A percentile compares a stretch with the other conserved stretches of the same genome.
Evolutionary conservation across 495 filamentous ascomycete genomes (phyloP).

Genomic region (Thozetella sp.): DNA sequence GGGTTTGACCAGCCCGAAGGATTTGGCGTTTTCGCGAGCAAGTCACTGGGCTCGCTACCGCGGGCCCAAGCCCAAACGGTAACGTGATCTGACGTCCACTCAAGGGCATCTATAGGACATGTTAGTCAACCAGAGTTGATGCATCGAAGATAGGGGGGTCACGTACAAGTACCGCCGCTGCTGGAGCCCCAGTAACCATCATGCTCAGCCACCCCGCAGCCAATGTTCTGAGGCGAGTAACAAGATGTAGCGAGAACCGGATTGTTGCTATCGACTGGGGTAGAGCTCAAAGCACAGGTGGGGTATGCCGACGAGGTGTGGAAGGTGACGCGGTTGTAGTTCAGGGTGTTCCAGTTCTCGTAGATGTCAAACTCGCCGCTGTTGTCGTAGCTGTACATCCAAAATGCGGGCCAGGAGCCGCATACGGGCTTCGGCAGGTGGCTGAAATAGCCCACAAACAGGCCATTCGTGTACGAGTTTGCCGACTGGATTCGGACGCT

Average conservation of each 20-base stretch:
- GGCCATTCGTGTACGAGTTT: not conserved
- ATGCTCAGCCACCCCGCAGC: constrained; percentile 1
- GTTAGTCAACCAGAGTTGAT: not conserved
- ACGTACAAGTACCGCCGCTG: constrained; percentile 3
- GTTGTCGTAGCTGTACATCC: constrained; percentile 5
- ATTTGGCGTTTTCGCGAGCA: not conserved
- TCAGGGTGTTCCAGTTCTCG: constrained; percentile 4
- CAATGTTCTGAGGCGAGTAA: constrained; percentile 1
- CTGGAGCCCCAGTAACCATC: constrained; percentile 5
- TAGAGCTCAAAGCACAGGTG: not conserved
- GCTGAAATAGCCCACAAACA: constrained; percentile 6
- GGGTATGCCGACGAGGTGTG: constrained; percentile 4
- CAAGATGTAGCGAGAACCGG: not conserved
- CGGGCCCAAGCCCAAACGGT: constrained; percentile 2
- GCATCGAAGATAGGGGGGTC: not conserved
- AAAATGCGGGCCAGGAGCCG: constrained; percentile 5
- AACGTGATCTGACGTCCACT: not conserved
- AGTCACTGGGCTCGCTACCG: constrained; percentile 5
- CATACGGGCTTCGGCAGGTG: constrained; percentile 4
- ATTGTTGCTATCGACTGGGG: not conserved
- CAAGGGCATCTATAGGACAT: constrained; percentile 1
- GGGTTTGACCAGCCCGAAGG: constrained; percentile 1
- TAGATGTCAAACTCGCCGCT: constrained; percentile 6
- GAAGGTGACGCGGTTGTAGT: constrained; percentile 4
- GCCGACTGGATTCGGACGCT: constrained; percentile 3